Evolutionary conservation across 371 early-diverging fungal species (phyloP), one percentile per base, ranked within the genome.

Genomic region (Rhizopus delemar): DNA sequence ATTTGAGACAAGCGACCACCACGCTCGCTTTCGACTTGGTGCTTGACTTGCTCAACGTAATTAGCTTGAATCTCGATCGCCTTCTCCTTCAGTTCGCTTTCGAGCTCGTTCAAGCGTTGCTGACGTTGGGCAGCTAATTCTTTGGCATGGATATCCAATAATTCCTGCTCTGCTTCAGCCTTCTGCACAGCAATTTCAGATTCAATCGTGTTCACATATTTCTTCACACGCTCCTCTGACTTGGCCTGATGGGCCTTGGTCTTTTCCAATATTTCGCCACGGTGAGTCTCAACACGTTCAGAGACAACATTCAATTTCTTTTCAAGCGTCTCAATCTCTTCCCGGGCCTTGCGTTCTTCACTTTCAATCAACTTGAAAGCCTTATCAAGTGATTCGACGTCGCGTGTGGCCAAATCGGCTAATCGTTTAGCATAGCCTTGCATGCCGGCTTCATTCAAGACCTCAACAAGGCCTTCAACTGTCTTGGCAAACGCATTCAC

Each of bases 1-100:
- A 96, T 72, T 29, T 89, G 80, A 3, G 96, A 92, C 56, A 98
- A 77, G 32, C 96, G 90, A 22, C 96, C 94, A 39, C 88, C 89
- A 45, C 96, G 90, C 77, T 97, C 98, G 35, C 79, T 73, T 60
- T 97, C 98, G 2, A 97, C 92, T 39, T 88, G 81, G 15, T 81
- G 76, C 58, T 87, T 85, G 61, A 94, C 87, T 68, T 92, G 84
- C 9, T 85, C 79, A 28, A 78, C 70, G 75, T 82, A 86, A 16
- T 80, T 73, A 11, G 81, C 74, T 63, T 86, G 82, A 62, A 85
- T 71, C 34, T 78, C 79, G 28, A 75, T 63, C 8, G 80, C 82
- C 50, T 85, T 84, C 50, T 74, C 69, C 62, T 71, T 55, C 48
- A 86, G 60, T 57, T 77, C 81, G 6, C 65, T 60, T 48, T 71